Percentiles rank a stretch among this genome's conserved stretches.
Evolutionary conservation across 768 basidiomycete genomes (phyloP).

Genomic region (Tricholoma bakamatsutake): DNA sequence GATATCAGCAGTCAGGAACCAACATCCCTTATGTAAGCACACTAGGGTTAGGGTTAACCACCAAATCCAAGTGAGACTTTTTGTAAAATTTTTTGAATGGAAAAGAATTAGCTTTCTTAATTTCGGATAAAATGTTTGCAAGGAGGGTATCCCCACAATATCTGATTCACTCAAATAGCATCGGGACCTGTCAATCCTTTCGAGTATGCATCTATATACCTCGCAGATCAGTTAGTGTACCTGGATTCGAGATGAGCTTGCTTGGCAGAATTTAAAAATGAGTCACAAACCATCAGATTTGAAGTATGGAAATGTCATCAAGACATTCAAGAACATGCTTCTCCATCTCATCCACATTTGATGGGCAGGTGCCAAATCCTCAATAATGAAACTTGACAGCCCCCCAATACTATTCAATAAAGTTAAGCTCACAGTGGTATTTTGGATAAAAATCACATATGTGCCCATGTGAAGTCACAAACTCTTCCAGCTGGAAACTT

Average conservation of each 20-base stretch:
- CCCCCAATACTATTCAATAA: too few relatives aligned
- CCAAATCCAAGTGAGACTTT: not conserved
- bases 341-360: slow-evolving; percentile 22
- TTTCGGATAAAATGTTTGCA: too few relatives aligned
- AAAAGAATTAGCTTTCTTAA: too few relatives aligned
- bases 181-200: too few relatives aligned
- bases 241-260: too few relatives aligned
- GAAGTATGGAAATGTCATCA: slow-evolving; percentile 18
- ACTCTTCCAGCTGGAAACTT: slow-evolving; percentile 20
- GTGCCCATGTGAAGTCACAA: slow-evolving; percentile 19
- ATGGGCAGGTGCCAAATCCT: slow-evolving; percentile 6
- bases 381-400: too few relatives aligned
- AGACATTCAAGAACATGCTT: slow-evolving; percentile 21
- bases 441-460: too few relatives aligned
- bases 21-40: not conserved
- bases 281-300: slow-evolving; percentile 3
- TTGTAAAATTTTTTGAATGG: too few relatives aligned
- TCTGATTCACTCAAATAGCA: too few relatives aligned
- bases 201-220: not conserved
- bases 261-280: too few relatives aligned
- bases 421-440: too few relatives aligned
- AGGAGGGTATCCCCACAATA: too few relatives aligned
- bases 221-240: not conserved
- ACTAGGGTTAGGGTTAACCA: not conserved
- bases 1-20: not conserved